These are phyloP conservation scores for Psidium guajava DNA, from an alignment of 345 rosid species.

Conservation along the genomic window DNA sequence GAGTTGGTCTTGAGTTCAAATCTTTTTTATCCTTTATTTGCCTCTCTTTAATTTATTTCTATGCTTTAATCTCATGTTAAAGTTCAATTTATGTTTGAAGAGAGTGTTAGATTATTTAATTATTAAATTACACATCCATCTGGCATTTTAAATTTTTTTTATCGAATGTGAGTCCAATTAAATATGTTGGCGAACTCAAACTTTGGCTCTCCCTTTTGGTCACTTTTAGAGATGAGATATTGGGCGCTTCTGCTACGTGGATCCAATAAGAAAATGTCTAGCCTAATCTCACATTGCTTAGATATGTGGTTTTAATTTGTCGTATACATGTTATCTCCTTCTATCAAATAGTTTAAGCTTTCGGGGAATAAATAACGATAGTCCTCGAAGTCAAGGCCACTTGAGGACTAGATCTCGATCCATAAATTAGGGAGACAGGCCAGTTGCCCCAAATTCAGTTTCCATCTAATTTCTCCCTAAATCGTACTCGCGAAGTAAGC, in stretches of 20 bases:
- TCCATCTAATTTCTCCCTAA: background rate
- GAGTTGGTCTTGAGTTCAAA: background rate
- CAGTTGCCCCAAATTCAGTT: background rate
- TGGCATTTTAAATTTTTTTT: background rate
- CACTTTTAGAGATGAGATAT: background rate
- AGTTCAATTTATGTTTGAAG: accelerated
- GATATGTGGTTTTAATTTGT: background rate
- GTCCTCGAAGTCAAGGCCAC: background rate
- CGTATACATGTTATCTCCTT: background rate
- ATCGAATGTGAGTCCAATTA: background rate
- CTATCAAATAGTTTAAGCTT: background rate
- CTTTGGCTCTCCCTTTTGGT: background rate
- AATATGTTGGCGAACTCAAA: background rate
- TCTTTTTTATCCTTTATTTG: background rate
- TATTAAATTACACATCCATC: background rate
- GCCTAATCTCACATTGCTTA: background rate
- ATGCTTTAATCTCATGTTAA: background rate
- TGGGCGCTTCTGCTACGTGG: background rate
- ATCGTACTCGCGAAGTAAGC: background rate
- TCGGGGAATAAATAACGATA: background rate
- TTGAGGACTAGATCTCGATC: background rate
- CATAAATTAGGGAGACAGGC: background rate
- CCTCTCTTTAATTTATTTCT: background rate
- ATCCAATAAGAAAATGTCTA: background rate
- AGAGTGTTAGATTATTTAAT: background rate